Percentiles rank a stretch among this genome's conserved stretches.
Evolutionary conservation across 2,329 filamentous ascomycete species (phyloP).

Genomic region (Xylaria sp.): DNA sequence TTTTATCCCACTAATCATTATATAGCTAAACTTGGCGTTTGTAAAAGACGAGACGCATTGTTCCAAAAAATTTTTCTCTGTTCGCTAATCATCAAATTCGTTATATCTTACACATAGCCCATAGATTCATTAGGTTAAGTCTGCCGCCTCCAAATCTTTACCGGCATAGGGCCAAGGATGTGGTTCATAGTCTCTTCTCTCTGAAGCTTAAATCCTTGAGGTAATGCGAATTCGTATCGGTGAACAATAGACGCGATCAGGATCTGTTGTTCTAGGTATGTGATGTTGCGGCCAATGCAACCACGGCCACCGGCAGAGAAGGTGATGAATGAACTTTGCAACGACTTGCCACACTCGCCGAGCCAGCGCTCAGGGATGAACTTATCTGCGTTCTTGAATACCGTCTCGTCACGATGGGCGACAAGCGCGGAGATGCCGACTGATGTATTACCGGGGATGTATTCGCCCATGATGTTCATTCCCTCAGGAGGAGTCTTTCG

Average conservation of each 20-base stretch:
- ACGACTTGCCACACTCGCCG: slow-evolving; percentile 9
- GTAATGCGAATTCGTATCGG: slow-evolving; percentile 7
- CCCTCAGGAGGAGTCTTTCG: slow-evolving; percentile 5
- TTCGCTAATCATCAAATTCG: too few relatives aligned
- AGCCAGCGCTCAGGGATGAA: slow-evolving; percentile 6
- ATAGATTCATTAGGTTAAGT: background rate
- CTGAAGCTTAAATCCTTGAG: slow-evolving; percentile 2
- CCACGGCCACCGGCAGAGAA: slow-evolving; percentile 4
- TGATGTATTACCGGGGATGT: slow-evolving; percentile 8
- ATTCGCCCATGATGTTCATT: slow-evolving; percentile 5
- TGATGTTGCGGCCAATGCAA: slow-evolving; percentile 12
- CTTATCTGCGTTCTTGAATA: background rate
- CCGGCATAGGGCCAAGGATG: slow-evolving; percentile 13
- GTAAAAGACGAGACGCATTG: too few relatives aligned
- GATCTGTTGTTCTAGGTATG: slow-evolving; percentile 9
- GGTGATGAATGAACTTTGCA: slow-evolving; percentile 5
- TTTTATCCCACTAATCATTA: too few relatives aligned
- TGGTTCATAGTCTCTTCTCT: slow-evolving; percentile 11
- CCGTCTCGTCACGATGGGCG: slow-evolving; percentile 7
- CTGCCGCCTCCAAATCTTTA: slow-evolving; percentile 12
- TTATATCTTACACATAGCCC: background rate
- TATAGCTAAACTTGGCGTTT: too few relatives aligned
- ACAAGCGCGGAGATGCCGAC: slow-evolving; percentile 15
- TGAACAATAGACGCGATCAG: slow-evolving; percentile 6
- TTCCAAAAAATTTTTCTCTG: too few relatives aligned